Conservation (phyloP, 768 basidiomycete genomes). For the Sarcodon sp. region DNA sequence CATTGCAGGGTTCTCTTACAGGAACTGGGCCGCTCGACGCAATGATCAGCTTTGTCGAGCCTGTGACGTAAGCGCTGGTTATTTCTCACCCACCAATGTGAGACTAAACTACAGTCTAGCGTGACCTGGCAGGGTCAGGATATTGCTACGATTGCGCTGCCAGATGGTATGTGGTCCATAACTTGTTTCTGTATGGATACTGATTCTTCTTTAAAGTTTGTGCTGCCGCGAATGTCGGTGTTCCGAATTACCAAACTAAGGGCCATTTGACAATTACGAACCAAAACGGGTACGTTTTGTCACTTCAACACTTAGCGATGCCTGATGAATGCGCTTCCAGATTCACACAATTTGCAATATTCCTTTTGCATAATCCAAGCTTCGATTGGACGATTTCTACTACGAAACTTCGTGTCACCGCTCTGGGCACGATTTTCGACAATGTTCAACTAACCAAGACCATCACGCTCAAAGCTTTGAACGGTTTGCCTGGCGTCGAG, state of each 20-base stretch:
- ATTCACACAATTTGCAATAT: constrained; percentile 56
- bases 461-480: constrained; percentile 56
- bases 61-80: constrained; percentile 33
- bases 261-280: constrained; percentile 47
- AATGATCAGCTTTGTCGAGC: constrained; percentile 50
- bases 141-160: constrained; percentile 54
- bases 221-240: constrained; percentile 51
- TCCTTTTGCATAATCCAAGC: constrained; percentile 45
- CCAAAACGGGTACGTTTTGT: constrained; percentile 24
- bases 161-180: constrained; percentile 28
- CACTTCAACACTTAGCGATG: not conserved
- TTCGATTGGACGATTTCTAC: constrained; percentile 68
- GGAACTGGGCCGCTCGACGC: constrained; percentile 61
- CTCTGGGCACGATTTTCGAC: constrained; percentile 60
- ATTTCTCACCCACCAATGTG: not conserved
- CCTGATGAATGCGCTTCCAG: constrained; percentile 12
- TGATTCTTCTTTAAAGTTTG: constrained; percentile 30
- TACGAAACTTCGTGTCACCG: constrained; percentile 43
- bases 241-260: constrained; percentile 44
- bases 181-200: too few species aligned
- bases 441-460: constrained; percentile 47
- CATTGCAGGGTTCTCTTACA: constrained; percentile 45
- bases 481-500: constrained; percentile 54
- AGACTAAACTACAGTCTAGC: constrained; percentile 16
- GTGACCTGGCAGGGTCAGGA: constrained; percentile 50